Base-by-base conservation (phyloP, 176 grass and related monocot genomes). In the Musa schizocarpa region DNA sequence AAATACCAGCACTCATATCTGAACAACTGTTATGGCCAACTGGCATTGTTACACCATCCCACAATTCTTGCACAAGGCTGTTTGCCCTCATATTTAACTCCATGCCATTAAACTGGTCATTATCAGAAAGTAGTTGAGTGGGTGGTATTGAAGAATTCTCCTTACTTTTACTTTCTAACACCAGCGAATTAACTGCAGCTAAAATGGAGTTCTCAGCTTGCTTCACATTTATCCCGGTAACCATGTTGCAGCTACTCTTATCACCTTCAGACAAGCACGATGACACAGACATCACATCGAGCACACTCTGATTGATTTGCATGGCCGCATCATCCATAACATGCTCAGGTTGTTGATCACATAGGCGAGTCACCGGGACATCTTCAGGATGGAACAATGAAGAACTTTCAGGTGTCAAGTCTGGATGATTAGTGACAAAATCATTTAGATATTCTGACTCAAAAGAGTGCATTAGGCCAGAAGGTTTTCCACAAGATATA, bases 1-100 rank as follows among this genome's bases (percentile, higher is more conserved):
- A 81, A 63, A 76, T 43, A 26, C 54, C 84, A 65, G 74, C 80
- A 74, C 74, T 53, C 8, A 84, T 85, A 85, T 86, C 76, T 50
- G 83, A 69, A 56, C 61, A 58, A 55, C 78, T 86, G 78, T 17
- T 56, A 57, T 70, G 11, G 1, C 64, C 79, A 80, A 27, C 77
- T 76, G 83, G 57, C 19, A 89, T 53, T 53, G 75, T 52, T 70
- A 74, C 71, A 21, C 83, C 84, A 77, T 92, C 74, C 86, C 88
- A 99, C 70, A 81, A 94, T 80, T 94, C 83, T 76, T 86, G 81
- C 24, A 81, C 63, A 73, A 88, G 58, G 51, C 34, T 65, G 54
- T 62, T 81, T 43, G 73, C 21, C 54, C 78, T 81, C 22, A 81
- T 76, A 76, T 89, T 80, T 23, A 90, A 82, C 76, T 77, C 69